Evolutionary conservation across 139 green algal species (phyloP), one percentile per base, ranked within the genome.

Genomic region (Eudorina sp.): DNA sequence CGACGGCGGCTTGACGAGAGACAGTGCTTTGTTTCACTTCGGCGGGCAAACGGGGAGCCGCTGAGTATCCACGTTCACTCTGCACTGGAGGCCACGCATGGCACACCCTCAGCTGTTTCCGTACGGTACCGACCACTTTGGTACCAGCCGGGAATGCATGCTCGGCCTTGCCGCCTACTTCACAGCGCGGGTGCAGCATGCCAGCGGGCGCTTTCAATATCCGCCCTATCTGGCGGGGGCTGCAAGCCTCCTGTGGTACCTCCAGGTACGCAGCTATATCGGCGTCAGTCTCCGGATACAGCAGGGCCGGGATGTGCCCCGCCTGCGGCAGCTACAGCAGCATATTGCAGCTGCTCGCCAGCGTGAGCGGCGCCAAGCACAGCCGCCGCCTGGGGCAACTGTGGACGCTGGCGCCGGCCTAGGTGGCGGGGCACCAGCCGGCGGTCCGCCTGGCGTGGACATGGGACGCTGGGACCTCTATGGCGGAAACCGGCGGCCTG

Each of bases 161-260:
- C n/a, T 74, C 34, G 66, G 66, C 66, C n/a, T 74, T 25, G 66
- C 66, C 6, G 66, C 66, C 13, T 74, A 74, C 66, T 74, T 74
- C 66, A 74, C 66, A 8, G 31, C n/a, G 13, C 66, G 66, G 29
- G 66, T 74, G 31, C 66, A 74, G 66, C n/a, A 74, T 45, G 66
- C 34, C 13, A 45, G 31, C 34, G 31, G 31, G 31, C 66, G 66
- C 66, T 74, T 74, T 18, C 66, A 74, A n/a, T n/a, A 74, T n/a
- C 66, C 66, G 66, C 31, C 31, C 29, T 74, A 74, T n/a, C 66
- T 74, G n/a, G 66, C 66, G 29, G 43, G 66, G 66, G 66, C 66
- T 7, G 66, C 31, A 6, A 74, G 66, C 66, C 66, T 74, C 29
- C 31, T 45, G 11, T 43, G n/a, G 31, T 74, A 74, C 66, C 66